These are phyloP conservation scores for Blastobotrys robertii DNA, from an alignment of 805 yeast species.

Conservation along the genomic window DNA sequence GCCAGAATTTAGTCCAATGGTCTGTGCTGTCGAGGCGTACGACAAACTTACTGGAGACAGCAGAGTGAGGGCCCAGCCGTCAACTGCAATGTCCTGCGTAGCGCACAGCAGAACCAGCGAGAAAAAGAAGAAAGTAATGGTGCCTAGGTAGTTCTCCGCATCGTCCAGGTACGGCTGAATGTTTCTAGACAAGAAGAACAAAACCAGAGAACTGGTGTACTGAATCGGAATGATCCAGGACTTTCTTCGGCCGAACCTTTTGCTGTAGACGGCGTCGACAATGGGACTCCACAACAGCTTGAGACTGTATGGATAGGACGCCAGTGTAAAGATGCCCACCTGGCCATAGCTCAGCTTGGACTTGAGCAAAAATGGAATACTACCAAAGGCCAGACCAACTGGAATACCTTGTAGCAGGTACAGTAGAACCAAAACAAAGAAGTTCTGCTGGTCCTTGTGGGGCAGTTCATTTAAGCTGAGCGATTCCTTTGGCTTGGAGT, in stretches of 20 bases:
- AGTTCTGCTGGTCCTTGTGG: slow-evolving; percentile 58
- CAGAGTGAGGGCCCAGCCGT: slow-evolving; percentile 96
- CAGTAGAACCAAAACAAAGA: slow-evolving; percentile 57
- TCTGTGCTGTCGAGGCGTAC: slow-evolving; percentile 95
- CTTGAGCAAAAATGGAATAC: slow-evolving; percentile 82
- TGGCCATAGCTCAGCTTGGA: slow-evolving; percentile 76
- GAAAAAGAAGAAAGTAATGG: slow-evolving; percentile 65
- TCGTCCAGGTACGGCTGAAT: slow-evolving; percentile 39
- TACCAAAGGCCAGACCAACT: slow-evolving; percentile 90
- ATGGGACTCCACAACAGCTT: slow-evolving; percentile 93
- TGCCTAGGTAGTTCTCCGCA: slow-evolving; percentile 39
- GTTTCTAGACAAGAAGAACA: slow-evolving; percentile 52
- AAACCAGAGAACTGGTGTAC: slow-evolving; percentile 58
- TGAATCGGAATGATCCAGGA: slow-evolving; percentile 96
- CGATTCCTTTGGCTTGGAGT: background rate
- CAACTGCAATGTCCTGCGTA: slow-evolving; percentile 97
- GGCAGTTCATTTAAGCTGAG: slow-evolving; percentile 23
- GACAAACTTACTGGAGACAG: slow-evolving; percentile 68
- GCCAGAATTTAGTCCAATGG: slow-evolving; percentile 89
- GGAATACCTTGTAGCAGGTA: slow-evolving; percentile 95
- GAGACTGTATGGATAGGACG: slow-evolving; percentile 89
- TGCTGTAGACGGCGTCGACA: slow-evolving; percentile 75
- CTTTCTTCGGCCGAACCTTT: slow-evolving; percentile 66
- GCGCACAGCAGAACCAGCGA: slow-evolving; percentile 80
- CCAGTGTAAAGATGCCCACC: slow-evolving; percentile 82